Conservation (phyloP, 169 alveolate genomes). For the Cryptosporidium viatorum region DNA sequence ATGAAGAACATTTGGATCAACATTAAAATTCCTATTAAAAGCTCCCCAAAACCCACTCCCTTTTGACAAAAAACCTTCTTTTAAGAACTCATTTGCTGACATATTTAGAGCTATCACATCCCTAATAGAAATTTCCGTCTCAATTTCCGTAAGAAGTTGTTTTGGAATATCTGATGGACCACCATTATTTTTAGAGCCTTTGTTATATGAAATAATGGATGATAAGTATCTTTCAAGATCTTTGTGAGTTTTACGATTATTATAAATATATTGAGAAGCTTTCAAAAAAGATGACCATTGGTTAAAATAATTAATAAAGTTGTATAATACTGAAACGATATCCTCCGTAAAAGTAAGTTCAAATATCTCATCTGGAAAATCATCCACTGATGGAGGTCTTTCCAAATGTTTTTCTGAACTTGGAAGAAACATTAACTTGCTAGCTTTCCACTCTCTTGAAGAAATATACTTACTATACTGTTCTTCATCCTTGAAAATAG, state of each 20-base stretch:
- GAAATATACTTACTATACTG: constrained; percentile 25
- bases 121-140: constrained; percentile 35
- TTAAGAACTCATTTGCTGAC: constrained; percentile 59
- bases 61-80: constrained; percentile 10
- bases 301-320: constrained; percentile 51
- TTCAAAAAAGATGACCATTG: constrained; percentile 64
- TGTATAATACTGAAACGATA: constrained; percentile 14
- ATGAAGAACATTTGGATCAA: not conserved
- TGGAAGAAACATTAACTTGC: constrained; percentile 42
- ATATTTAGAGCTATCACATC: constrained; percentile 46
- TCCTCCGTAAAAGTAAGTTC: constrained; percentile 41
- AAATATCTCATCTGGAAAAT: not conserved
- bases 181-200: not conserved
- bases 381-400: constrained; percentile 9
- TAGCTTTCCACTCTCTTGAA: constrained; percentile 53
- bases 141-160: constrained; percentile 19
- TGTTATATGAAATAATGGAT: not conserved
- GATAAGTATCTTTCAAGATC: constrained; percentile 22
- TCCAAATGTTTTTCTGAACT: constrained; percentile 10
- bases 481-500: constrained; percentile 1
- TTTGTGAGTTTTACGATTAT: constrained; percentile 16
- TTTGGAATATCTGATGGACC: constrained; percentile 33
- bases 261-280: constrained; percentile 44
- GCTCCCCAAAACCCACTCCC: constrained; percentile 14
- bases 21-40: not conserved